Percentiles rank a stretch among this genome's conserved stretches.
Conservation (phyloP, 192 early-diverging fungal species). For the Tieghemiomyces parasiticus region DNA sequence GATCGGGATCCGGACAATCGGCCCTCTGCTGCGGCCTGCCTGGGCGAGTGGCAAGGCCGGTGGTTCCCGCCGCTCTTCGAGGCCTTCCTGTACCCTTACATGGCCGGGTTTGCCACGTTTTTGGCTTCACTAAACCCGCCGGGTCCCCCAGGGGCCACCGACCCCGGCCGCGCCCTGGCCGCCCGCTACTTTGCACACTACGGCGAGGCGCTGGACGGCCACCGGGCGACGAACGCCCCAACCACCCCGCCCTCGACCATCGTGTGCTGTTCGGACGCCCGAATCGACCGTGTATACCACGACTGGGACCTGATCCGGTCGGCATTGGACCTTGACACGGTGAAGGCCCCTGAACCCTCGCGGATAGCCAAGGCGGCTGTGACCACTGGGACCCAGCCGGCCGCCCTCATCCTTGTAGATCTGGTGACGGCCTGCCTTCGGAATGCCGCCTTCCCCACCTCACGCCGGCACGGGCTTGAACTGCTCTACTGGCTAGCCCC, state of each 20-base stretch:
- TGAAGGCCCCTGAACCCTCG: too few relatives aligned
- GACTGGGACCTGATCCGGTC: constrained; percentile 50
- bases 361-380: too few relatives aligned
- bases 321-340: neutral
- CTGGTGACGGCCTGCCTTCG: constrained; percentile 9
- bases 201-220: neutral
- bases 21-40: constrained; percentile 55
- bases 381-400: neutral
- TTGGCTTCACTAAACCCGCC: constrained; percentile 1
- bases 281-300: constrained; percentile 54
- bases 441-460: constrained; percentile 8
- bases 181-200: constrained; percentile 5
- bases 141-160: neutral
- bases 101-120: constrained; percentile 12
- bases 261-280: constrained; percentile 39
- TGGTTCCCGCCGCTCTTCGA: constrained; percentile 33
- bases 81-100: constrained; percentile 33
- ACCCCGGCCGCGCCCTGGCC: constrained; percentile 2
- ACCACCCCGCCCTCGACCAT: constrained; percentile 13
- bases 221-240: neutral
- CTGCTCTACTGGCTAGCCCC: constrained; percentile 7
- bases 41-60: constrained; percentile 45
- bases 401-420: neutral
- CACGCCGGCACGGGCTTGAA: constrained; percentile 2
- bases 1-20: constrained; percentile 63